phyloP scores from a whole-genome alignment of 768 basidiomycete genomes.

The Amanita fuliginea region DNA sequence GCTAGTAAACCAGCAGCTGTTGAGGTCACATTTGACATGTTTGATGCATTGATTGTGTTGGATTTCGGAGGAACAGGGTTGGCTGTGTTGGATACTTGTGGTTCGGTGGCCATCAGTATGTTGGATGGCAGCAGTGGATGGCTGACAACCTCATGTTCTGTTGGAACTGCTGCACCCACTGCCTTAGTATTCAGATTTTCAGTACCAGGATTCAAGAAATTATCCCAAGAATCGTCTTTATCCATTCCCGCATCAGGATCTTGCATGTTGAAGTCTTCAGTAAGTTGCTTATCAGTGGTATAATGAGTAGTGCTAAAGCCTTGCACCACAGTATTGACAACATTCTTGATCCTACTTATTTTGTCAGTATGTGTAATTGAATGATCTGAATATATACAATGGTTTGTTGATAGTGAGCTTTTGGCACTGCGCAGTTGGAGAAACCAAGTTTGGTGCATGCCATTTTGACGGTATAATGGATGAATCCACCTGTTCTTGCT shows the following conservation, averaged over 20 bases:
- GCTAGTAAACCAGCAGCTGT: no score
- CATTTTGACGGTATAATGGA: neutral
- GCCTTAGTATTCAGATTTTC: no score
- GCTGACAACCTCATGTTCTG: neutral
- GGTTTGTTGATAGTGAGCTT: neutral
- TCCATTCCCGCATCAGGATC: neutral
- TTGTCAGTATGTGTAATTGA: neutral
- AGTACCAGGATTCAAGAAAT: no score
- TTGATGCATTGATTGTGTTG: no score
- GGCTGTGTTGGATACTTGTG: neutral
- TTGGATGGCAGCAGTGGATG: neutral
- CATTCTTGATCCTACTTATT: neutral
- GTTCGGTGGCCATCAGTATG: neutral
- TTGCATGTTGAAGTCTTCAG: neutral
- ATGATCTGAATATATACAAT: neutral
- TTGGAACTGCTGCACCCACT: no score
- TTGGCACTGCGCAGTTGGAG: neutral
- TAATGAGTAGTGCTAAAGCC: no score
- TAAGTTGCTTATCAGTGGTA: no score
- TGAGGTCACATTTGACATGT: no score
- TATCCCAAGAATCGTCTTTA: neutral
- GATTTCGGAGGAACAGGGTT: neutral
- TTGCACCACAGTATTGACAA: neutral
- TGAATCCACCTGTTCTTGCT: neutral
- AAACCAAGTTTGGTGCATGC: neutral